Evolutionary conservation across 345 rosid genomes (phyloP).

Genomic region (Arabis alpina): DNA sequence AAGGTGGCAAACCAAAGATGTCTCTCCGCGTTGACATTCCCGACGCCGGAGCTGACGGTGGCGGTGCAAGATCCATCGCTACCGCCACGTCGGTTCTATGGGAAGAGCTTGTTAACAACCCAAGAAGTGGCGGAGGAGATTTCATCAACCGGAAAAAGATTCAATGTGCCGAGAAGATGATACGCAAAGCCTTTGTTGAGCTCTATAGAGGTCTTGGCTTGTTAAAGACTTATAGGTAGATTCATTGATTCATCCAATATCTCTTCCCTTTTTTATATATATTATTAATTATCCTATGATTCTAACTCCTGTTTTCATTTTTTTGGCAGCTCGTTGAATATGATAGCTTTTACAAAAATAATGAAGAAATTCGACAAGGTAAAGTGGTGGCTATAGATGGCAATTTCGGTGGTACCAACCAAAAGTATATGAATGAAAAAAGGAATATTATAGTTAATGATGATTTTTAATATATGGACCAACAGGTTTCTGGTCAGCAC

Average conservation of each 20-base stretch:
- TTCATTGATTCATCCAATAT: not conserved
- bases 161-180: conserved; percentile 86
- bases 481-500: conserved; percentile 81
- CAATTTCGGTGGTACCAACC: conserved; percentile 3
- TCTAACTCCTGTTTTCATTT: conserved; percentile 21
- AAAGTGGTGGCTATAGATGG: conserved; percentile 5
- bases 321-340: conserved; percentile 76
- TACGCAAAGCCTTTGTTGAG: conserved; percentile 86
- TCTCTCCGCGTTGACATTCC: conserved; percentile 81
- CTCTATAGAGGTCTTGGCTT: conserved; percentile 83
- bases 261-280: not conserved
- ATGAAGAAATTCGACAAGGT: conserved; percentile 98
- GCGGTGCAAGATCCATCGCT: conserved; percentile 59
- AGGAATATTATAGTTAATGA: conserved; percentile 23
- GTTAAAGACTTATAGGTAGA: conserved; percentile 75
- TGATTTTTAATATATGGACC: conserved; percentile 15
- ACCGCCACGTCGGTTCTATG: conserved; percentile 72
- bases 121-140: conserved; percentile 56
- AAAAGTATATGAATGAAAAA: conserved; percentile 3
- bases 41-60: conserved; percentile 48
- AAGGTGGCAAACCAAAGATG: conserved; percentile 78
- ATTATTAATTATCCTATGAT: conserved; percentile 8
- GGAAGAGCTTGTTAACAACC: conserved; percentile 90
- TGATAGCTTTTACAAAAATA: conserved; percentile 87
- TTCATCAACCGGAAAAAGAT: conserved; percentile 72